Evolutionary conservation across 1,139 yeast species (phyloP).

Genomic region (Suhomyces atakaporum): DNA sequence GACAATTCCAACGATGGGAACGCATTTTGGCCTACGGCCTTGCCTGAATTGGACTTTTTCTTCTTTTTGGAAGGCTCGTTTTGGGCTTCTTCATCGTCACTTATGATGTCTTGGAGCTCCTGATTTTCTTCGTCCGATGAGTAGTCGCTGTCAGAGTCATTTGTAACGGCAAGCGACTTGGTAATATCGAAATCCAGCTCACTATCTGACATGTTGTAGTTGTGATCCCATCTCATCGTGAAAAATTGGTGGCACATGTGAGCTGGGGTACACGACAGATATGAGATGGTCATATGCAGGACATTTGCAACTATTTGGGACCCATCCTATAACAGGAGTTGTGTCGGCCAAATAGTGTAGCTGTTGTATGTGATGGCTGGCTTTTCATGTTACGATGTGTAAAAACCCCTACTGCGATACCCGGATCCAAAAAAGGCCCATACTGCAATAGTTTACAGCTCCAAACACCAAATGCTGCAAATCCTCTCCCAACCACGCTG

Average conservation of each 20-base stretch:
- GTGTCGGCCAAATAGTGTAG: too few relatives aligned
- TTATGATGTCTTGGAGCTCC: constrained; percentile 62
- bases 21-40: constrained; percentile 14
- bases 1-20: constrained; percentile 73
- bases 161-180: constrained; percentile 54
- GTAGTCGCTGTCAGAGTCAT: constrained; percentile 43
- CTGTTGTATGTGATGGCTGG: too few relatives aligned
- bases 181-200: constrained; percentile 68
- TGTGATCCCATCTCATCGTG: constrained; percentile 7
- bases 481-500: too few relatives aligned
- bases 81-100: constrained; percentile 48
- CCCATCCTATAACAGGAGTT: too few relatives aligned
- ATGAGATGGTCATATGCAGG: too few relatives aligned
- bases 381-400: too few relatives aligned
- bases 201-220: constrained; percentile 41
- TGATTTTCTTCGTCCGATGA: constrained; percentile 32
- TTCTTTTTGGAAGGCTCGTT: constrained; percentile 19
- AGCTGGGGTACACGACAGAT: not conserved
- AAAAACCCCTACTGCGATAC: too few relatives aligned
- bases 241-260: constrained; percentile 5
- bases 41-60: constrained; percentile 20
- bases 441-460: too few relatives aligned
- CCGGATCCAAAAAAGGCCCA: too few relatives aligned
- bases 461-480: too few relatives aligned
- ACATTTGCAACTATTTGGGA: too few relatives aligned